Percentiles rank a stretch among this genome's conserved stretches.
phyloP scores from a whole-genome alignment of 129 eudicot genomes.

The Silybum marianum region DNA sequence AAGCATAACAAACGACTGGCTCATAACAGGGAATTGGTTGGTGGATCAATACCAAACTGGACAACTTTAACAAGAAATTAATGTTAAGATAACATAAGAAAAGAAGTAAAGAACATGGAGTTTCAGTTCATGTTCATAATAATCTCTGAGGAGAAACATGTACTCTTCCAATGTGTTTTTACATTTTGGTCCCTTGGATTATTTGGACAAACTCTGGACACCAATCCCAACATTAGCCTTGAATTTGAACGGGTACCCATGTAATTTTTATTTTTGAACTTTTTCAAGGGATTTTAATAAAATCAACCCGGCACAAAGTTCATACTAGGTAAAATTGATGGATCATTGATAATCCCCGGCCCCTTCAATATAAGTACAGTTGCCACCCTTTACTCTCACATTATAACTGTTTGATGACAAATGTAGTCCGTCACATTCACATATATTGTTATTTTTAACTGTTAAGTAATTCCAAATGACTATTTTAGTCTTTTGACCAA shows the following conservation, averaged over 20 bases:
- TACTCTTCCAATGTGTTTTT: no score
- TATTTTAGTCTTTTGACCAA: not conserved
- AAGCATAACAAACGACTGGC: not conserved
- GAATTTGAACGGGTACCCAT: not conserved
- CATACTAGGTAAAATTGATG: not conserved
- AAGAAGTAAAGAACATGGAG: no score
- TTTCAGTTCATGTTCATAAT: no score
- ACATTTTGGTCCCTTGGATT: no score
- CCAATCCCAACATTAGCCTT: not conserved
- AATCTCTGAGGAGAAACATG: no score
- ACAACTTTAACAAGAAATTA: no score
- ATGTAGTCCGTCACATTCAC: not conserved
- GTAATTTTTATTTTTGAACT: no score
- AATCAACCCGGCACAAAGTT: not conserved
- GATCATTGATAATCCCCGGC: not conserved
- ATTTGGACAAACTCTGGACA: not conserved
- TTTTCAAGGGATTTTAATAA: not conserved
- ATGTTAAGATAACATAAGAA: not conserved
- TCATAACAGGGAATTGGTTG: no score
- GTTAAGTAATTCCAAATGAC: not conserved
- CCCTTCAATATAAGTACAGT: no score
- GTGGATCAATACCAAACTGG: no score
- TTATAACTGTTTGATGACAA: not conserved
- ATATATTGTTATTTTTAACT: no score
- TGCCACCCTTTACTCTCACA: not conserved